phyloP scores from a whole-genome alignment of 2,329 filamentous ascomycete species.

The Atkinsonella hypoxylon region DNA sequence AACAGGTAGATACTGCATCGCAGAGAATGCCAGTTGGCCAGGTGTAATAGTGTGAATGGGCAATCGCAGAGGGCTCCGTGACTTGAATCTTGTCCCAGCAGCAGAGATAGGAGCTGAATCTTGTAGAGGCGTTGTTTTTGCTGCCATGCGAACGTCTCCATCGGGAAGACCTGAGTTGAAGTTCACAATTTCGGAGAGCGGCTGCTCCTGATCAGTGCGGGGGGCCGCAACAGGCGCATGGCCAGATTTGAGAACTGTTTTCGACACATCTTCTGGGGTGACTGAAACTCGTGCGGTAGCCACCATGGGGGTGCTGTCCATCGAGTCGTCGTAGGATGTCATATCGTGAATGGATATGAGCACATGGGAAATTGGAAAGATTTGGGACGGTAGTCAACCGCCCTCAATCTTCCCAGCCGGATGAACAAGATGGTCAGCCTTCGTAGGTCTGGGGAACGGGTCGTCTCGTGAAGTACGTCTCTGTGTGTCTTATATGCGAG shows the following conservation, averaged over 20 bases:
- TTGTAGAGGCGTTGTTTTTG: conserved; percentile 23
- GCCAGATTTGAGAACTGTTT: background rate
- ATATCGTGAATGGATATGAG: conserved; percentile 17
- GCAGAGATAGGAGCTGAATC: conserved; percentile 14
- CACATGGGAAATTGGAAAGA: conserved; percentile 9
- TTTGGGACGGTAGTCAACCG: conserved; percentile 2
- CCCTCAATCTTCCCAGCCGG: background rate
- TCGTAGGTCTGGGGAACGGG: background rate
- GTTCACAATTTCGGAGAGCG: background rate
- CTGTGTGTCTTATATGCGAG: background rate
- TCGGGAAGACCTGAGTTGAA: conserved; percentile 8
- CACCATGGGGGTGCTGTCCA: conserved; percentile 18
- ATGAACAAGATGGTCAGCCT: too few species aligned
- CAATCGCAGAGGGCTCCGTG: conserved; percentile 26
- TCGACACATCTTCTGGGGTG: conserved; percentile 12
- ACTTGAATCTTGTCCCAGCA: conserved; percentile 19
- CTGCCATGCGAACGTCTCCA: conserved; percentile 14
- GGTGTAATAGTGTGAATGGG: conserved; percentile 36
- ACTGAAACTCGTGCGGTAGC: conserved; percentile 14
- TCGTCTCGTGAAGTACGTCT: background rate
- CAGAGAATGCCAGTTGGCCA: conserved; percentile 49
- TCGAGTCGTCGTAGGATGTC: conserved; percentile 19
- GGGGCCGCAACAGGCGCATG: background rate
- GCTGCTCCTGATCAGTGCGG: background rate
- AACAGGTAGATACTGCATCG: conserved; percentile 63